phyloP scores from a whole-genome alignment of 768 basidiomycete species.

The Russula lepida region DNA sequence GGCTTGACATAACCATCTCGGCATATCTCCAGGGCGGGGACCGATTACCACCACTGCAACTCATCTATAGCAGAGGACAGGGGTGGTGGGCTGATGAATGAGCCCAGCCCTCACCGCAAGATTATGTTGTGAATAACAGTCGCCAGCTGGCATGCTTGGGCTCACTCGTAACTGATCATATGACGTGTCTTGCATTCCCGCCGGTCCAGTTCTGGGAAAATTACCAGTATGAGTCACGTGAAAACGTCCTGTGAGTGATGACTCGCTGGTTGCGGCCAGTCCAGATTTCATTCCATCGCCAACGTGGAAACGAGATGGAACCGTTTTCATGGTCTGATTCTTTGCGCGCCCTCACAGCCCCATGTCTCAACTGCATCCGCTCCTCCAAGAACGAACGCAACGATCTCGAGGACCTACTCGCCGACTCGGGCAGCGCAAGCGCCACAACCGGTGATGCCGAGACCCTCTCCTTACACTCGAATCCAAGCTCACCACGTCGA shows the following conservation, averaged over 20 bases:
- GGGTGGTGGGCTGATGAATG: no score
- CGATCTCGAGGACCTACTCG: conserved; percentile 46
- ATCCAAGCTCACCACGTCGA: conserved; percentile 33
- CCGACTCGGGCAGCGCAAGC: conserved; percentile 31
- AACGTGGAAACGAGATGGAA: conserved; percentile 29
- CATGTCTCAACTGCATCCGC: conserved; percentile 52
- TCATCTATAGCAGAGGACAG: no score
- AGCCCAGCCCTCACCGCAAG: no score
- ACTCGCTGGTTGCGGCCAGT: background rate
- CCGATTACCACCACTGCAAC: no score
- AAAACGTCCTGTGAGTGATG: background rate
- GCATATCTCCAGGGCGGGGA: no score
- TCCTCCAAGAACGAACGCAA: conserved; percentile 23
- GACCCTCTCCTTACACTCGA: conserved; percentile 59
- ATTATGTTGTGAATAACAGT: no score
- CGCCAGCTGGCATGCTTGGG: no score
- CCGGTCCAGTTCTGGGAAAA: no score
- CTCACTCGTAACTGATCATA: no score
- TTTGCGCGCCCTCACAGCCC: conserved; percentile 46
- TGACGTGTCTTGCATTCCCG: no score
- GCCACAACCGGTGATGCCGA: conserved; percentile 46
- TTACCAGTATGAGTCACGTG: background rate
- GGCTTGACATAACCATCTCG: no score
- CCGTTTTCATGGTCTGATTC: conserved; percentile 56
- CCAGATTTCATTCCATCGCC: background rate